phyloP scores from a whole-genome alignment of 176 grass and related monocot species.

The Cocos nucifera region DNA sequence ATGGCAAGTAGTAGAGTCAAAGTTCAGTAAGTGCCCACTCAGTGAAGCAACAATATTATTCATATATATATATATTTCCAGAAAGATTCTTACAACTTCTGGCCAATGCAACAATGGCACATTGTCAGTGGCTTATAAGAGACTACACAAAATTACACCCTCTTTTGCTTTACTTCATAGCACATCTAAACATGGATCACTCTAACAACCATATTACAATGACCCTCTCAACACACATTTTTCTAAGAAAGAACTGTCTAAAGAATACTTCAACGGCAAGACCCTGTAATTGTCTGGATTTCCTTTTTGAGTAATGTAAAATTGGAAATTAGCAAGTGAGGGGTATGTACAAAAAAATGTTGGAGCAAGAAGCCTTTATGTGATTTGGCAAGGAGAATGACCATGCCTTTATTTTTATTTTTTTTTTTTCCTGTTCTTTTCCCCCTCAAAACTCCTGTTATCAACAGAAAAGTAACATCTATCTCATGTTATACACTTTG shows the following conservation, averaged over 20 bases:
- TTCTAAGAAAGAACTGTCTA: slow-evolving; percentile 27
- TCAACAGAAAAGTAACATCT: slow-evolving; percentile 25
- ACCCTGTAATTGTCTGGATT: slow-evolving; percentile 37
- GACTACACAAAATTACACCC: no score
- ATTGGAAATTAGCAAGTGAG: slow-evolving; percentile 30
- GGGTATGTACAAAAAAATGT: slow-evolving; percentile 72
- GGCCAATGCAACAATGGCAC: no score
- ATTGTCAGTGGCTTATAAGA: no score
- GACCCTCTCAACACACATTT: slow-evolving; percentile 6
- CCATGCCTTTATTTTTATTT: slow-evolving; percentile 3
- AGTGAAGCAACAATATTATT: no score
- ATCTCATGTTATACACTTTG: slow-evolving; percentile 22
- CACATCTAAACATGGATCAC: slow-evolving; percentile 16
- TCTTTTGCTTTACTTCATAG: no score
- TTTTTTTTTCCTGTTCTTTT: slow-evolving; percentile 8
- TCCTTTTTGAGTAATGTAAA: slow-evolving; percentile 26
- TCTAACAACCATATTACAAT: slow-evolving; percentile 39
- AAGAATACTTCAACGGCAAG: slow-evolving; percentile 6
- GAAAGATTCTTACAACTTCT: no score
- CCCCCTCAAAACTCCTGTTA: not conserved
- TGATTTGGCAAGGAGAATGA: slow-evolving; percentile 19
- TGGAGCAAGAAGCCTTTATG: slow-evolving; percentile 22
- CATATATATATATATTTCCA: no score
- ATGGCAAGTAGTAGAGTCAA: no score
- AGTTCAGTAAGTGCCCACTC: no score